Base-by-base conservation (phyloP, 1,284 basidiomycete genomes). In the Cutaneotrichosporon sp. region DNA sequence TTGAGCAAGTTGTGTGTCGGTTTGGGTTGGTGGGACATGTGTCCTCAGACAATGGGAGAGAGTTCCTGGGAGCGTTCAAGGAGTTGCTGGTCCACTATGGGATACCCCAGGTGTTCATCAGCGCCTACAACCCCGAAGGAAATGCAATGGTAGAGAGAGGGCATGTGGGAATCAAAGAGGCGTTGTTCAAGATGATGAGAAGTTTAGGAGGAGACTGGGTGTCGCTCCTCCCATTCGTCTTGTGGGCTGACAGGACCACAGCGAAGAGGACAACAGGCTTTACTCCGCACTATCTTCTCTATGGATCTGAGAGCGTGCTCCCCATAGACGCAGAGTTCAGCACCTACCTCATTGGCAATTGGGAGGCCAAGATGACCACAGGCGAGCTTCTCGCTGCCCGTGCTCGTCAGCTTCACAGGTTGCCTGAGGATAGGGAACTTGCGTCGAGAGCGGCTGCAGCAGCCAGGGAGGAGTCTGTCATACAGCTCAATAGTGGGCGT, bases 141-240 rank as follows among this genome's bases (percentile, higher is more conserved):
- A 62, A 62, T 38, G 55, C 54, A 8, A 56, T 62, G 38, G 24
- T 62, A 6, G 56, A 62, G 45, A 16, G 52, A 9, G 61, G 61
- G 5, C 56, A 62, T 45, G n/a, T 24, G 18, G 31, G 45, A 1
- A 46, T 62, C 33, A 62, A 58, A 33, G 61, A 62, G 49, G 56
- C 56, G 1, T 22, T 62, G 1, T 62, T 58, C 45, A 58, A 54
- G 31, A 25, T 58, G 14, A 38, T 51, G 56, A 34, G 56, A 16
- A 43, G 9, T 7, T 8, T 46, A 3, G 56, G 56, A 4, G 22
- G 18, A 9, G 34, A 45, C 20, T 58, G 56, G 56, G 25, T 24
- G 1, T 16, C 8, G 31, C 10, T 51, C 13, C 38, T 58, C 7
- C 47, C 56, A 1, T 58, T 33, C 14, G 56, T 34, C 13, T 34